A percentile compares a stretch with the other conserved stretches of the same genome.
phyloP scores from a whole-genome alignment of 805 yeast genomes.

The Hanseniaspora occidentalis region DNA sequence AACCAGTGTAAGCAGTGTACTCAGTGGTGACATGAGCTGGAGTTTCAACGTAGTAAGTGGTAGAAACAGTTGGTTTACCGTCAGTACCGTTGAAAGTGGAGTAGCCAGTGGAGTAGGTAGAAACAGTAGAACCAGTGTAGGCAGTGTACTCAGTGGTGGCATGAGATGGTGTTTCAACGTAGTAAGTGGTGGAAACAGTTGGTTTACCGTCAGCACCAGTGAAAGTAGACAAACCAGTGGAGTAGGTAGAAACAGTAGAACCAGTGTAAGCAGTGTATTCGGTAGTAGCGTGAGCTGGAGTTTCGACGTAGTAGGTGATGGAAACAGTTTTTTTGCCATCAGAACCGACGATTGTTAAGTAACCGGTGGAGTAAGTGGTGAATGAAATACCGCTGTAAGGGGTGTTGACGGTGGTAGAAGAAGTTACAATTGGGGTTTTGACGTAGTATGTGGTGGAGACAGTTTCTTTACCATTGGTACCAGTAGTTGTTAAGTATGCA shows the following conservation, averaged over 20 bases:
- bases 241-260: conserved; percentile 3
- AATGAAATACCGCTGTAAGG: neutral
- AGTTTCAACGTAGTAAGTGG: conserved; percentile 7
- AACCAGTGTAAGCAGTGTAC: too few relatives aligned
- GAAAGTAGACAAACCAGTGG: conserved; percentile 6
- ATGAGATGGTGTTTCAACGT: conserved; percentile 7
- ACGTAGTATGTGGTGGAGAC: conserved; percentile 6
- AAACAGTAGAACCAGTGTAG: neutral
- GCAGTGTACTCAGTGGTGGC: neutral
- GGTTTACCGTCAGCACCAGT: conserved; percentile 8
- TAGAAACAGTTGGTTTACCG: conserved; percentile 6
- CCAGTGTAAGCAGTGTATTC: neutral
- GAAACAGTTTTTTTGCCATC: conserved; percentile 6
- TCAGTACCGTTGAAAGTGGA: conserved; percentile 8
- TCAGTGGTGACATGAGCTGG: too few relatives aligned
- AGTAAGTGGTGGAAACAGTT: conserved; percentile 7
- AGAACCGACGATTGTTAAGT: conserved; percentile 6
- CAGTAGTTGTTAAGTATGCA: conserved; percentile 5
- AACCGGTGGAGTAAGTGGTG: conserved; percentile 7
- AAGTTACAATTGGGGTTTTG: conserved; percentile 5
- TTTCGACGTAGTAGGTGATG: conserved; percentile 8
- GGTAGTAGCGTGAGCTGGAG: conserved; percentile 3
- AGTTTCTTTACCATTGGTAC: conserved; percentile 8
- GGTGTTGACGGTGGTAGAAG: neutral
- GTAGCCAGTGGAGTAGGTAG: conserved; percentile 7